Percentiles rank a stretch among this genome's conserved stretches.
Evolutionary conservation across 169 alveolate species (phyloP).

Genomic region (Plasmodium chabaudi): DNA sequence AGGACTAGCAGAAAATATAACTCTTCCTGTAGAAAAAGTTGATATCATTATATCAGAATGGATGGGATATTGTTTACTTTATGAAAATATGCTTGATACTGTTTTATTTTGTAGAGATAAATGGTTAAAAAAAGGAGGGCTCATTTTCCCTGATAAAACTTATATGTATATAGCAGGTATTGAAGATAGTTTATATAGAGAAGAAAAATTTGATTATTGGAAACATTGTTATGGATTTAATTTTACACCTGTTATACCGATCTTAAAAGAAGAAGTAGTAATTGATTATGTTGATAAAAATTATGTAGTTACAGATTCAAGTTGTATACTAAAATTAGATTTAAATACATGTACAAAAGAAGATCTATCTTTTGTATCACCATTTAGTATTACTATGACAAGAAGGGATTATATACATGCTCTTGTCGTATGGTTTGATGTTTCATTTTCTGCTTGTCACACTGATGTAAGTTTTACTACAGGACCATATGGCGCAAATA

Average conservation of each 20-base stretch:
- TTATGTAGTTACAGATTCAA: constrained; percentile 89
- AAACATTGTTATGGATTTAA: constrained; percentile 96
- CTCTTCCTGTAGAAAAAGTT: constrained; percentile 95
- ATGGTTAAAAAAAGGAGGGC: constrained; percentile 95
- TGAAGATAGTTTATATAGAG: constrained; percentile 96
- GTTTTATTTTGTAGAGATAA: constrained; percentile 97
- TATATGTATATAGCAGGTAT: constrained; percentile 95
- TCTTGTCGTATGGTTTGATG: constrained; percentile 95
- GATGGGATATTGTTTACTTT: constrained; percentile 99
- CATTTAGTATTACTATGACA: constrained; percentile 82
- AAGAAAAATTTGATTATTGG: constrained; percentile 96
- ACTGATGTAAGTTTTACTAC: constrained; percentile 92
- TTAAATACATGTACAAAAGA: constrained; percentile 91
- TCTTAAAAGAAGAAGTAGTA: constrained; percentile 95
- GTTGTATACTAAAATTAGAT: constrained; percentile 92
- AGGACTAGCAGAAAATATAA: constrained; percentile 97
- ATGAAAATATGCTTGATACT: constrained; percentile 98
- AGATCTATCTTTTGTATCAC: constrained; percentile 93
- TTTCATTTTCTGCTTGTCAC: constrained; percentile 90
- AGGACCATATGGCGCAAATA: constrained; percentile 87
- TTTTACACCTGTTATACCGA: constrained; percentile 92
- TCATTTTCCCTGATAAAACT: constrained; percentile 97
- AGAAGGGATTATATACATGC: constrained; percentile 92
- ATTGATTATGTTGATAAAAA: constrained; percentile 93
- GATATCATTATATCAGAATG: constrained; percentile 98